phyloP scores from a whole-genome alignment of 805 yeast species.

The Teunomyces funiuensis region DNA sequence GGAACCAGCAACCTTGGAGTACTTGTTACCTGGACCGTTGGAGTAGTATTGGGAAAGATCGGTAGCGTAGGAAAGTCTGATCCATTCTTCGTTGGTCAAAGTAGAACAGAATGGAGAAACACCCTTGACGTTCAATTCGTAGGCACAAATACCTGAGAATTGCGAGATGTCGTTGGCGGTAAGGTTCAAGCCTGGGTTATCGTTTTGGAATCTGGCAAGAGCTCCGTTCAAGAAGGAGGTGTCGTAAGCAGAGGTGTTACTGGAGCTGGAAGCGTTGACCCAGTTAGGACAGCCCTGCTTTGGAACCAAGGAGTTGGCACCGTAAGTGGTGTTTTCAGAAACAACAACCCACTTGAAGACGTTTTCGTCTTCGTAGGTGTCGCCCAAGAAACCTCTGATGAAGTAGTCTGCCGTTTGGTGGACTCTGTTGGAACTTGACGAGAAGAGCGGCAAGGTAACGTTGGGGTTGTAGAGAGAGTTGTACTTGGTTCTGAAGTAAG shows the following conservation, averaged over 20 bases:
- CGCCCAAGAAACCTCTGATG: slow-evolving; percentile 59
- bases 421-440: slow-evolving; percentile 56
- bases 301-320: slow-evolving; percentile 63
- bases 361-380: slow-evolving; percentile 28
- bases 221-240: slow-evolving; percentile 50
- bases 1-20: slow-evolving; percentile 59
- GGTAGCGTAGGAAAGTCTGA: slow-evolving; percentile 57
- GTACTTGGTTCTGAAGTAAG: slow-evolving; percentile 48
- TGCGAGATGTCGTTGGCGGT: slow-evolving; percentile 51
- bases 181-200: slow-evolving; percentile 55
- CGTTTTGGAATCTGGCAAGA: slow-evolving; percentile 51
- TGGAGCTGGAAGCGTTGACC: background rate
- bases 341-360: slow-evolving; percentile 38
- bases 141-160: slow-evolving; percentile 67
- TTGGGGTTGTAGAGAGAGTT: slow-evolving; percentile 40
- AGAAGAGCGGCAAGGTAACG: slow-evolving; percentile 47
- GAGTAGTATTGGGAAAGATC: slow-evolving; percentile 62
- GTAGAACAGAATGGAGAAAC: slow-evolving; percentile 64
- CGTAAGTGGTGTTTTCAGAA: slow-evolving; percentile 47
- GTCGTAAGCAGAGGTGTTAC: slow-evolving; percentile 23
- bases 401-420: slow-evolving; percentile 55
- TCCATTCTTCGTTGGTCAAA: slow-evolving; percentile 67
- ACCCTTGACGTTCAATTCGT: slow-evolving; percentile 70
- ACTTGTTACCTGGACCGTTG: slow-evolving; percentile 62
- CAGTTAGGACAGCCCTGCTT: slow-evolving; percentile 38